Conservation (phyloP, 176 grass and related monocot genomes). For the Raddia guianensis region DNA sequence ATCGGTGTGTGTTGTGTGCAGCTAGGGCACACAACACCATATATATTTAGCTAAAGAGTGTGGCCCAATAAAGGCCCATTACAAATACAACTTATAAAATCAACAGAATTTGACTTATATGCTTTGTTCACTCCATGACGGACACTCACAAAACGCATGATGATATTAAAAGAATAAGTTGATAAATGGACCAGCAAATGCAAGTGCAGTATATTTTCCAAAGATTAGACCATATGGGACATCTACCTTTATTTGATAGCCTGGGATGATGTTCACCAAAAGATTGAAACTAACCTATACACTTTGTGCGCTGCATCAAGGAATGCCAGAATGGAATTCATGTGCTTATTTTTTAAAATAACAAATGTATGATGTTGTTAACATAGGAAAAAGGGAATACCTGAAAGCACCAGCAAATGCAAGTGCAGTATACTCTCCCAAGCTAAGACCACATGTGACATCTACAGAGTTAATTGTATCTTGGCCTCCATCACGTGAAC, state of each 20-base stretch:
- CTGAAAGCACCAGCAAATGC: conserved; percentile 97
- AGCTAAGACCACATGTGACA: conserved; percentile 92
- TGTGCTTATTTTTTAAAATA: not conserved
- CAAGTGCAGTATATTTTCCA: conserved; percentile 92
- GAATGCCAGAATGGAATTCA: not conserved
- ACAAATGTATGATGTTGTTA: not conserved
- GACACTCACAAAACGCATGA: not conserved
- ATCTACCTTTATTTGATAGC: conserved; percentile 43
- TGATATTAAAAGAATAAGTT: not conserved
- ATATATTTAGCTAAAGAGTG: too few relatives aligned
- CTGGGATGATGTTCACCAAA: not conserved
- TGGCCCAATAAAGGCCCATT: too few relatives aligned
- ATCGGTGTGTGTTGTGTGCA: too few relatives aligned
- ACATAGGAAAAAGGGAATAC: conserved; percentile 36
- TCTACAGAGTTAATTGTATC: conserved; percentile 78
- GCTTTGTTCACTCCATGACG: not conserved
- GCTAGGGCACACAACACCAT: too few relatives aligned
- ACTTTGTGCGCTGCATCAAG: not conserved
- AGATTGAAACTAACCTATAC: not conserved
- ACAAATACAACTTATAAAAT: too few relatives aligned
- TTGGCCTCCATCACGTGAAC: conserved; percentile 70
- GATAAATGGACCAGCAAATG: conserved; percentile 89
- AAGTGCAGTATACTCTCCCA: conserved; percentile 95
- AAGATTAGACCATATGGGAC: conserved; percentile 92
- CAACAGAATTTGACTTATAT: not conserved